Conservation (phyloP, 192 early-diverging fungal genomes). For the Linnemannia elongata region DNA sequence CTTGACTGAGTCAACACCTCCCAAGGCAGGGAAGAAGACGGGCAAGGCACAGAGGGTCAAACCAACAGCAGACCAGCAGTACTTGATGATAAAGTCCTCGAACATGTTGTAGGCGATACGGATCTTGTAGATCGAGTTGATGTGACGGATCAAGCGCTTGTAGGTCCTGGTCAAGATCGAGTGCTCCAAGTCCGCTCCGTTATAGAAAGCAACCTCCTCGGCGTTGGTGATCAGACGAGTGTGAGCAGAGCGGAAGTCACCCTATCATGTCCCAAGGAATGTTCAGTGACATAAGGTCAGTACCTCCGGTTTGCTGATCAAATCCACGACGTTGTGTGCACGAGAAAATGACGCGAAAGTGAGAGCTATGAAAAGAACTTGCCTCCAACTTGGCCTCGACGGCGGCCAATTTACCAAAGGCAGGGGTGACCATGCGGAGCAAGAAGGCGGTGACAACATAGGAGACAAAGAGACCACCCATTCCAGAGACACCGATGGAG, state of each 20-base stretch:
- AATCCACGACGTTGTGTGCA: too few species aligned
- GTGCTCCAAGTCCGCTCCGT: slow-evolving; percentile 90
- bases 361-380: background rate
- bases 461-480: slow-evolving; percentile 84
- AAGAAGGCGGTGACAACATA: slow-evolving; percentile 85
- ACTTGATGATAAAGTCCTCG: slow-evolving; percentile 96
- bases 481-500: slow-evolving; percentile 86
- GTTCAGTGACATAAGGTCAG: background rate
- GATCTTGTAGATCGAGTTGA: slow-evolving; percentile 88
- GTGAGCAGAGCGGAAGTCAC: slow-evolving; percentile 95
- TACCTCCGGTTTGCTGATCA: background rate
- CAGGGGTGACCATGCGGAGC: slow-evolving; percentile 87
- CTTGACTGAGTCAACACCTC: slow-evolving; percentile 57
- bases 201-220: slow-evolving; percentile 96
- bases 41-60: slow-evolving; percentile 87
- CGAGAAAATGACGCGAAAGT: too few species aligned
- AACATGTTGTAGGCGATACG: slow-evolving; percentile 96
- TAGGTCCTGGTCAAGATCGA: slow-evolving; percentile 85
- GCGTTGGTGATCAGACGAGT: slow-evolving; percentile 96
- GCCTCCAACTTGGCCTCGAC: slow-evolving; percentile 88
- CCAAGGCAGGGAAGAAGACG: slow-evolving; percentile 82
- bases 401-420: slow-evolving; percentile 95
- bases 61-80: slow-evolving; percentile 94
- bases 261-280: slow-evolving; percentile 43
- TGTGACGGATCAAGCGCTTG: slow-evolving; percentile 82